Evolutionary conservation across 2,329 filamentous ascomycete genomes (phyloP).

Genomic region (Colletotrichum caudatum): DNA sequence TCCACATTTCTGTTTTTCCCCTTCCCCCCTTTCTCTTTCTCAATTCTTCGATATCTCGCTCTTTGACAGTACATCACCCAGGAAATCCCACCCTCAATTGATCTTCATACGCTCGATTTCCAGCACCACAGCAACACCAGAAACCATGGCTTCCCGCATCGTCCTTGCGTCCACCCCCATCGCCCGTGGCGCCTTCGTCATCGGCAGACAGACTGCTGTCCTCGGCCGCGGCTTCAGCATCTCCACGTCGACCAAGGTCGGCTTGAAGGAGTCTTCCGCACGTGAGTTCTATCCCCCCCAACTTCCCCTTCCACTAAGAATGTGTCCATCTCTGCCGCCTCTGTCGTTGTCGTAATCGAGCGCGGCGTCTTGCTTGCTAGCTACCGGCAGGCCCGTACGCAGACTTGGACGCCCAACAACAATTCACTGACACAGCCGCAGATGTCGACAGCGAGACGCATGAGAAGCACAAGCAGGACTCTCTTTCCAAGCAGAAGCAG

Average conservation of each 20-base stretch:
- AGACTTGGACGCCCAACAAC: too few species aligned
- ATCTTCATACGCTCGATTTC: neutral
- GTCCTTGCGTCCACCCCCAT: slow-evolving; percentile 45
- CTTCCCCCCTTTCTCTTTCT: neutral
- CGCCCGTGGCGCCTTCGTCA: slow-evolving; percentile 44
- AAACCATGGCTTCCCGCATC: slow-evolving; percentile 50
- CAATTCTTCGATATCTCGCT: neutral
- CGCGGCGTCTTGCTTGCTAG: neutral
- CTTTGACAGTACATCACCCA: neutral
- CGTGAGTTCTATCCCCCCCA: slow-evolving; percentile 47
- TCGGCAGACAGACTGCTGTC: slow-evolving; percentile 44
- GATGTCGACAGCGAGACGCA: slow-evolving; percentile 61
- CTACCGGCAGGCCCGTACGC: neutral
- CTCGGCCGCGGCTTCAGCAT: slow-evolving; percentile 46
- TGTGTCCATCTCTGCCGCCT: too few species aligned
- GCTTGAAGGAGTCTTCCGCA: slow-evolving; percentile 54
- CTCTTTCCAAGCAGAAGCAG: slow-evolving; percentile 73
- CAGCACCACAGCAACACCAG: neutral
- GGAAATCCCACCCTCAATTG: neutral
- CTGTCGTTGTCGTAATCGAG: too few species aligned
- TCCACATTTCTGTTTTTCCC: neutral
- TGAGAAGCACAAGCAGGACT: slow-evolving; percentile 72
- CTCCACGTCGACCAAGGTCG: slow-evolving; percentile 47
- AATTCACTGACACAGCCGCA: slow-evolving; percentile 40
- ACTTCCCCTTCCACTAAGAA: too few species aligned